Base-by-base conservation (phyloP, 1,139 yeast species). In the Diutina rugosa region DNA sequence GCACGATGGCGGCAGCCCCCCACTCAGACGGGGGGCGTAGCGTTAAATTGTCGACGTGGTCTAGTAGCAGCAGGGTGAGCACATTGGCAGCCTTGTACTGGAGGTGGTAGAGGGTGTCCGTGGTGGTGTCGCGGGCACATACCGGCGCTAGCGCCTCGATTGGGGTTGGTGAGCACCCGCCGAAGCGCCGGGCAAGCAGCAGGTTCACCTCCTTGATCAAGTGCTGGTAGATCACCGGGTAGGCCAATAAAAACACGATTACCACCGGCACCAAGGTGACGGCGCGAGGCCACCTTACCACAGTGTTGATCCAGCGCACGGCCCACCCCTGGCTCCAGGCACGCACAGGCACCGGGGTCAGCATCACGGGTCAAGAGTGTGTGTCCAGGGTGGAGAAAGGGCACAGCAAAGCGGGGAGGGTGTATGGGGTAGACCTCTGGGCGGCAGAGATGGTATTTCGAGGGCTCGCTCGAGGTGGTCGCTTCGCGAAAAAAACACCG, bases 241-340 rank as follows among this genome's bases (percentile, higher is more conserved):
- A 69, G 2, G 70, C 64, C 26, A 64, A 49, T 7, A 66, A 55
- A 55, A 68, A 67, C 30, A 63, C 60, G 14, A 61, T 26, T 9
- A 68, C 54, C 18, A 65, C 61, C 21, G 71, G 70, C 21, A 67
- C 51, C 54, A 68, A 56, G 21, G 68, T 65, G 48, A 61, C 44
- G 14, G 45, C 5, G 6, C 53, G 53, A 2, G 53, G 53, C 53
- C 44, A 49, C n/a, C 26, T 29, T 7, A 49, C 6, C 35, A 49
- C 53, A 6, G 9, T 6, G 53, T 49, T 30, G 21, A 49, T 49
- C 53, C 53, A 49, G 26, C 26, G 44, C n/a, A 49, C 32, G 29
- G 32, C 53, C 53, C 21, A 49, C 53, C 32, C 29, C n/a, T 32
- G 53, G 32, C 32, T 12, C 53, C 53, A 32, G 41, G 41, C 41